phyloP scores from a whole-genome alignment of 208 protist species.

The Giardia muris region DNA sequence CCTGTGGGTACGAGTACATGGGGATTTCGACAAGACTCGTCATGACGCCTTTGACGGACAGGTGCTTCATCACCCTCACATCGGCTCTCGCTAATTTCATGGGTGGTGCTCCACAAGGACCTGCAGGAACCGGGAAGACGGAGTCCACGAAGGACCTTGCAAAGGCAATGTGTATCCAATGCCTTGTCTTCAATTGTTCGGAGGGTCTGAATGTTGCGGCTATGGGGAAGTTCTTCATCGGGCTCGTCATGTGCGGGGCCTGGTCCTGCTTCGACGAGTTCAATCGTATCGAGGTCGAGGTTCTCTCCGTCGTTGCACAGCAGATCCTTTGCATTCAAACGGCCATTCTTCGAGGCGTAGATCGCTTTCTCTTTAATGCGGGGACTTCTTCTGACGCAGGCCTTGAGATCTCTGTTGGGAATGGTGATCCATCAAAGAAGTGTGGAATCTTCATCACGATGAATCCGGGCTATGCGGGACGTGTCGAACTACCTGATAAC shows the following conservation, averaged over 20 bases:
- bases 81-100: constrained; percentile 73
- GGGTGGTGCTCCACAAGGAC: constrained; percentile 71
- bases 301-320: constrained; percentile 56
- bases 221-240: constrained; percentile 89
- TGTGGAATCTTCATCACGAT: constrained; percentile 58
- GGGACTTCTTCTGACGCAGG: constrained; percentile 30
- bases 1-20: constrained; percentile 90
- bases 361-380: neutral
- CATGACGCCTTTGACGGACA: constrained; percentile 84
- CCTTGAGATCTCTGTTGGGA: constrained; percentile 44
- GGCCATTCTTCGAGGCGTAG: constrained; percentile 14
- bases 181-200: constrained; percentile 91
- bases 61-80: constrained; percentile 90
- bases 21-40: constrained; percentile 77
- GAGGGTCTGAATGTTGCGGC: constrained; percentile 92
- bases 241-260: constrained; percentile 72
- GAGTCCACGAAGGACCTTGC: constrained; percentile 93
- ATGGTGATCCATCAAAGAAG: constrained; percentile 27
- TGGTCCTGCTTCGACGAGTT: constrained; percentile 93
- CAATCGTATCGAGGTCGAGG: constrained; percentile 53
- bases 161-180: constrained; percentile 80
- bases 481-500: constrained; percentile 79
- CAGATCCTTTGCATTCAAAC: constrained; percentile 48
- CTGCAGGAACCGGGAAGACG: constrained; percentile 84
- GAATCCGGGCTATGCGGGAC: constrained; percentile 55